phyloP scores from a whole-genome alignment of 306 rosid species.

The Dalbergia oliveri region DNA sequence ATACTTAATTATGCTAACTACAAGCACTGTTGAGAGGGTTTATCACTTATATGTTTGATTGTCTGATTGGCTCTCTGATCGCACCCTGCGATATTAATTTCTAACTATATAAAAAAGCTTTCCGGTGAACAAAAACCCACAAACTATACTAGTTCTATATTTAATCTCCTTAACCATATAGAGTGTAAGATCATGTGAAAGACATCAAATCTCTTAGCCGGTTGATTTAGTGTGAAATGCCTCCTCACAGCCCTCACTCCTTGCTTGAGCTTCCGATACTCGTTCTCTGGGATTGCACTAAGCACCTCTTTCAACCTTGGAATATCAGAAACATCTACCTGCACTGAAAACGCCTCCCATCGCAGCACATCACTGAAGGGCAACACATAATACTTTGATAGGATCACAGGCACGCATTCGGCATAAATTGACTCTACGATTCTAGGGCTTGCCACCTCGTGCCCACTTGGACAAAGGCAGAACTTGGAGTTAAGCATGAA shows the following conservation, averaged over 20 bases:
- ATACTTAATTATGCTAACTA: background rate
- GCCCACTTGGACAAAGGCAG: constrained; percentile 87
- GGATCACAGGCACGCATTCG: constrained; percentile 76
- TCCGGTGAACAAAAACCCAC: too few relatives aligned
- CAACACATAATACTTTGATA: constrained; percentile 56
- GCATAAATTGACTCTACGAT: constrained; percentile 85
- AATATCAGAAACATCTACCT: constrained; percentile 69
- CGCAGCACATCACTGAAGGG: constrained; percentile 77
- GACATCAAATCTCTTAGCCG: constrained; percentile 72
- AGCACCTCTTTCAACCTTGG: constrained; percentile 70
- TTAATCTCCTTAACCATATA: constrained; percentile 77
- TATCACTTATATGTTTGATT: too few relatives aligned
- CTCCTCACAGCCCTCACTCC: constrained; percentile 70
- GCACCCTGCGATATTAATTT: too few relatives aligned
- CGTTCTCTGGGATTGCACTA: constrained; percentile 55
- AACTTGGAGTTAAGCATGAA: constrained; percentile 79
- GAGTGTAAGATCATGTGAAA: constrained; percentile 86
- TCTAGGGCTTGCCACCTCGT: constrained; percentile 92
- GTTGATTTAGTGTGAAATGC: constrained; percentile 73
- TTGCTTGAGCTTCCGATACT: constrained; percentile 62
- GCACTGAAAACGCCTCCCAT: constrained; percentile 79
- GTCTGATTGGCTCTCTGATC: too few relatives aligned
- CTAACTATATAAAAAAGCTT: too few relatives aligned
- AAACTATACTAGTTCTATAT: constrained; percentile 52
- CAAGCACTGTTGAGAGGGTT: too few relatives aligned